A percentile compares a stretch with the other conserved stretches of the same genome.
Evolutionary conservation across 2,329 filamentous ascomycete species (phyloP).

Genomic region (Dactylellina drechsleri): DNA sequence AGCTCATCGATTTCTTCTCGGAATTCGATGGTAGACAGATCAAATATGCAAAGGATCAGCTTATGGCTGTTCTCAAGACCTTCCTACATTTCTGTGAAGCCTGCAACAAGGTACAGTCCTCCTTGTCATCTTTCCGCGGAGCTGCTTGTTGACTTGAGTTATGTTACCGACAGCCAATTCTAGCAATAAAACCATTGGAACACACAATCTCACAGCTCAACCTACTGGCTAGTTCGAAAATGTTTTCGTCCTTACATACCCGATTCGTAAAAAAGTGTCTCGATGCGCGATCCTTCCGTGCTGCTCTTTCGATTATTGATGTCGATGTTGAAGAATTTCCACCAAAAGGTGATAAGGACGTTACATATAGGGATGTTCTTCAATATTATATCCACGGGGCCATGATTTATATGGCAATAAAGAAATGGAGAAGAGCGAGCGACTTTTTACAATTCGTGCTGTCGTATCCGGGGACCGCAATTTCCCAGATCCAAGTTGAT

Average conservation of each 20-base stretch:
- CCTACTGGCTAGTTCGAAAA: conserved; percentile 52
- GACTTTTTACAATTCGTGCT: conserved; percentile 58
- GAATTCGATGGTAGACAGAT: conserved; percentile 68
- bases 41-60: conserved; percentile 67
- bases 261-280: conserved; percentile 59
- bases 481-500: conserved; percentile 67
- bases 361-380: conserved; percentile 58
- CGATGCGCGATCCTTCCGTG: conserved; percentile 58
- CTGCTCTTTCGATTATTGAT: conserved; percentile 58
- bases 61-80: conserved; percentile 64
- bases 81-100: conserved; percentile 57
- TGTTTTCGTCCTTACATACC: conserved; percentile 59
- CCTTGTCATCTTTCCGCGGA: background rate
- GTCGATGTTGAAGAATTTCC: conserved; percentile 58
- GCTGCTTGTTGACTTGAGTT: conserved; percentile 1
- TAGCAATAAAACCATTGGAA: conserved; percentile 58
- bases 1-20: conserved; percentile 58
- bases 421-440: conserved; percentile 59
- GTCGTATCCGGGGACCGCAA: conserved; percentile 56
- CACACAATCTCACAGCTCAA: conserved; percentile 59
- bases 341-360: conserved; percentile 55
- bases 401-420: conserved; percentile 59
- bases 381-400: conserved; percentile 59
- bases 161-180: conserved; percentile 55
- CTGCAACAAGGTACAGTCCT: conserved; percentile 53